phyloP scores from a whole-genome alignment of 495 filamentous ascomycete species.

The Aspergillus avenaceus region DNA sequence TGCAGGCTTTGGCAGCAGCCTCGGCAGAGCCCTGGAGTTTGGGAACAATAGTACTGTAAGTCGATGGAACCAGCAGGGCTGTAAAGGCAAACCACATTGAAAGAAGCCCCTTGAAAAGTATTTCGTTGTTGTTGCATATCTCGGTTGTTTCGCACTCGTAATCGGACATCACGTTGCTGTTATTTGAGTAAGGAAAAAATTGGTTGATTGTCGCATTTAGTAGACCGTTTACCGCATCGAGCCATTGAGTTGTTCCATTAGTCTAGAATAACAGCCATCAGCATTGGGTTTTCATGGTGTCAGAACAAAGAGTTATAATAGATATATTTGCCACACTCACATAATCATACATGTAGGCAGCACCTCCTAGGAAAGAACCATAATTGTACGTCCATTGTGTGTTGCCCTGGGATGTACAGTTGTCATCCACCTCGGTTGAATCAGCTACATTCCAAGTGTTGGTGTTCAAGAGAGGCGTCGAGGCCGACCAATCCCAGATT shows the following conservation, averaged over 20 bases:
- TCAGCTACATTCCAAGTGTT: slow-evolving; percentile 56
- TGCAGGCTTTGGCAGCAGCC: slow-evolving; percentile 65
- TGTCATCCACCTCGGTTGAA: slow-evolving; percentile 34
- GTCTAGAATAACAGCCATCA: slow-evolving; percentile 49
- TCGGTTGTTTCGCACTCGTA: slow-evolving; percentile 60
- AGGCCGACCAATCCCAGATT: slow-evolving; percentile 64
- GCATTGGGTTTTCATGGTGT: slow-evolving; percentile 33
- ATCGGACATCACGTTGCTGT: slow-evolving; percentile 56
- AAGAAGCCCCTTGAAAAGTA: slow-evolving; percentile 67
- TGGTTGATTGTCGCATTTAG: slow-evolving; percentile 43
- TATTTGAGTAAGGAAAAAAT: slow-evolving; percentile 52
- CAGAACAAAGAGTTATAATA: slow-evolving; percentile 43
- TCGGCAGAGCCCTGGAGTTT: slow-evolving; percentile 58
- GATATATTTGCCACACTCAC: no score
- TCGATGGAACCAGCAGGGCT: slow-evolving; percentile 59
- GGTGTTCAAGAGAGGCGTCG: slow-evolving; percentile 52
- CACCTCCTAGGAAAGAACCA: slow-evolving; percentile 61
- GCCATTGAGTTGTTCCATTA: slow-evolving; percentile 56
- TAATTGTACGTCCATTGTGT: slow-evolving; percentile 65
- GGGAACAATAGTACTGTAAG: slow-evolving; percentile 54
- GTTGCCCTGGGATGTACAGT: slow-evolving; percentile 48
- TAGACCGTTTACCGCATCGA: slow-evolving; percentile 49
- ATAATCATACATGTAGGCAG: slow-evolving; percentile 64
- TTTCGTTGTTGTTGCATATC: slow-evolving; percentile 60
- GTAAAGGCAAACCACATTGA: slow-evolving; percentile 58